These are phyloP conservation scores for Solanum paucissectum DNA, from an alignment of 257 asterid genomes.

Conservation along the genomic window DNA sequence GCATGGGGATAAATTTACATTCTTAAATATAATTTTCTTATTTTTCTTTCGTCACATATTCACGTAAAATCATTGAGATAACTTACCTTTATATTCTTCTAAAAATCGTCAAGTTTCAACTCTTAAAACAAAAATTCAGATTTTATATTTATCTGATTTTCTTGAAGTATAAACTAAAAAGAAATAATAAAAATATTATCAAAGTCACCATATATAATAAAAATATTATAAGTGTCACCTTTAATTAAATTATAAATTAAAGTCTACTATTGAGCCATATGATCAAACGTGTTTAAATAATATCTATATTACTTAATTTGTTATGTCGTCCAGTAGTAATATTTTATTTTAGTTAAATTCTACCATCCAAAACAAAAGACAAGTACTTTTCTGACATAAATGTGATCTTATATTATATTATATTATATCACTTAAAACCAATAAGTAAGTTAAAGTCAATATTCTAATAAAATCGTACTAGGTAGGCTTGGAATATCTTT, in stretches of 20 bases:
- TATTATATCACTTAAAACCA: not conserved
- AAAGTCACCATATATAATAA: no score
- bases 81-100: no score
- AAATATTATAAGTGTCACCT: not conserved
- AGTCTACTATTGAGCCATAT: not conserved
- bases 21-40: no score
- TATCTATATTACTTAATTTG: not conserved
- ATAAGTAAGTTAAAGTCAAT: not conserved
- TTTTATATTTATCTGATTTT: not conserved
- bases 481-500: not conserved
- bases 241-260: not conserved
- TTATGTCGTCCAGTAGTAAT: not conserved
- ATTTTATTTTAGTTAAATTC: not conserved
- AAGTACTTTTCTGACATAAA: not conserved
- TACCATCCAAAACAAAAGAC: not conserved
- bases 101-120: no score
- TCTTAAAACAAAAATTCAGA: no score
- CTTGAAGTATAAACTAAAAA: not conserved
- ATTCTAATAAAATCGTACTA: not conserved
- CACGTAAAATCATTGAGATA: fast-evolving
- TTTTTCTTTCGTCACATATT: no score
- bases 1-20: no score
- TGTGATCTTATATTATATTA: not conserved
- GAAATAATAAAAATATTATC: no score
- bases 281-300: not conserved